A percentile compares a stretch with the other conserved stretches of the same genome.
Evolutionary conservation across 345 rosid species (phyloP).

Genomic region (Hevea brasiliensis): DNA sequence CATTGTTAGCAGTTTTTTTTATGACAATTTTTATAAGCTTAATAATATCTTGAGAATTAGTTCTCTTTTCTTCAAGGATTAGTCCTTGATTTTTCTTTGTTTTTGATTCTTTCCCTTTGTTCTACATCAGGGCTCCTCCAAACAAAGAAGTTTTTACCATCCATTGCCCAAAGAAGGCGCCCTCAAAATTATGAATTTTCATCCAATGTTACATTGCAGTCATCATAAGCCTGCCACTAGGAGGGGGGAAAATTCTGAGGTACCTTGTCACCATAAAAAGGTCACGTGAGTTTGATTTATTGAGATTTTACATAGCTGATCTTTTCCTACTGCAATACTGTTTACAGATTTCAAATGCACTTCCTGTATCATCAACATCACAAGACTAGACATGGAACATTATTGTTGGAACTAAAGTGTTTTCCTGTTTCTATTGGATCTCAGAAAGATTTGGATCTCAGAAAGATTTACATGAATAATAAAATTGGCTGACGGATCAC

Average conservation of each 20-base stretch:
- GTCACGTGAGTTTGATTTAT: background rate
- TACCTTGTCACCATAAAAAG: constrained; percentile 6
- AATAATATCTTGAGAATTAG: too few species aligned
- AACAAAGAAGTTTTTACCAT: background rate
- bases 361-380: background rate
- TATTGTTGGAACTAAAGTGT: background rate
- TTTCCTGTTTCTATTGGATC: background rate
- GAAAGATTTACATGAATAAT: background rate
- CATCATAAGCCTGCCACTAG: background rate
- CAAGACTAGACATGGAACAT: background rate
- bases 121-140: too few species aligned
- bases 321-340: background rate
- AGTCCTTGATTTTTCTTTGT: too few species aligned
- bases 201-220: background rate
- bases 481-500: background rate
- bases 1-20: too few species aligned
- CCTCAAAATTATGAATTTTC: background rate
- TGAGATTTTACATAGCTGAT: background rate
- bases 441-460: background rate
- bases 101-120: too few species aligned
- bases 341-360: background rate
- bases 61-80: too few species aligned
- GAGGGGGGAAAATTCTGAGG: background rate
- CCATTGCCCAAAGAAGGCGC: background rate
- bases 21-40: too few species aligned